Percentiles rank a stretch among this genome's conserved stretches.
Conservation (phyloP, 1,139 yeast genomes). For the Cylindricascospora bacillispora region DNA sequence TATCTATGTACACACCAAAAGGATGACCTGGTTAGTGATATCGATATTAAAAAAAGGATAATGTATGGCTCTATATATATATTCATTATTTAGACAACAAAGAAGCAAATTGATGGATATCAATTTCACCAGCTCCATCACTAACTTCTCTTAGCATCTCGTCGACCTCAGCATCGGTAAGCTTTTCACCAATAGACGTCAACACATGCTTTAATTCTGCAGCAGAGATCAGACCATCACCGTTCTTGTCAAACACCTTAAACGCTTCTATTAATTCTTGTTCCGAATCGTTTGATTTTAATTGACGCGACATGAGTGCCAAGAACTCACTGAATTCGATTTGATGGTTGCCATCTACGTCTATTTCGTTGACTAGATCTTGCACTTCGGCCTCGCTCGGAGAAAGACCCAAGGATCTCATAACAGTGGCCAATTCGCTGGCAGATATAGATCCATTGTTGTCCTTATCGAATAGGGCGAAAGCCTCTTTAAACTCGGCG, state of each 20-base stretch:
- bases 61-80: too few species aligned
- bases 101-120: slow-evolving; percentile 88
- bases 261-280: slow-evolving; percentile 96
- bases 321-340: slow-evolving; percentile 78
- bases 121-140: slow-evolving; percentile 92
- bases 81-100: slow-evolving; percentile 36
- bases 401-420: slow-evolving; percentile 95
- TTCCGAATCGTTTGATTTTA: slow-evolving; percentile 92
- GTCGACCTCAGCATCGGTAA: slow-evolving; percentile 91
- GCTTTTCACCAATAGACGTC: slow-evolving; percentile 92
- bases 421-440: slow-evolving; percentile 91
- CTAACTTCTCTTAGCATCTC: slow-evolving; percentile 95
- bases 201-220: slow-evolving; percentile 94
- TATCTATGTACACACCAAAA: too few species aligned
- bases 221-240: slow-evolving; percentile 92
- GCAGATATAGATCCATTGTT: slow-evolving; percentile 94
- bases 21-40: too few species aligned
- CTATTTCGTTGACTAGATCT: slow-evolving; percentile 95
- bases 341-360: slow-evolving; percentile 86
- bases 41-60: too few species aligned
- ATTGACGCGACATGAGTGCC: slow-evolving; percentile 76
- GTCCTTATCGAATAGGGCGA: slow-evolving; percentile 90
- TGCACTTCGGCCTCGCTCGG: slow-evolving; percentile 93
- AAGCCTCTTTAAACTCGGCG: slow-evolving; percentile 95
- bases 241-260: slow-evolving; percentile 80